These are phyloP conservation scores for Puccinia hordei DNA, from an alignment of 1,284 basidiomycete species.

Conservation along the genomic window DNA sequence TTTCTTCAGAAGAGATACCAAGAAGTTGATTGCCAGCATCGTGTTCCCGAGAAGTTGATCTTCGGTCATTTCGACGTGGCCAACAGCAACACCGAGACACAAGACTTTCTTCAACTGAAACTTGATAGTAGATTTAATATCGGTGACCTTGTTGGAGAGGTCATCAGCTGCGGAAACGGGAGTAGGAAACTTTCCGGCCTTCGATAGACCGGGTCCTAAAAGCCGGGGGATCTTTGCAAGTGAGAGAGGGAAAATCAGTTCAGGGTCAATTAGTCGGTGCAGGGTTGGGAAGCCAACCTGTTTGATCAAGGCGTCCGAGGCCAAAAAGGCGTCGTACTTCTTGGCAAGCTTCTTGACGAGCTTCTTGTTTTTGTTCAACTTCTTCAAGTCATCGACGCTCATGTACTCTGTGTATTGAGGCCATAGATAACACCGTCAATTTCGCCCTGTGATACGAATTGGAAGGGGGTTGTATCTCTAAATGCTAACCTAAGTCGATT, in stretches of 20 bases:
- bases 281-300: constrained; percentile 63
- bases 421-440: not conserved
- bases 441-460: not conserved
- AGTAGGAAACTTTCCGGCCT: constrained; percentile 99
- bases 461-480: not conserved
- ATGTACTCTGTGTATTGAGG: constrained; percentile 65
- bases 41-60: constrained; percentile 96
- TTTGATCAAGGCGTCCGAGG: constrained; percentile 98
- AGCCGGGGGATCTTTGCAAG: constrained; percentile 82
- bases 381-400: constrained; percentile 99
- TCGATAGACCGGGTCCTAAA: constrained; percentile 97
- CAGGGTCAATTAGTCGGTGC: not conserved
- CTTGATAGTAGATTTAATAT: constrained; percentile 90
- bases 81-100: constrained; percentile 97
- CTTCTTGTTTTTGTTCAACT: constrained; percentile 99
- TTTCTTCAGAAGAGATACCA: constrained; percentile 99
- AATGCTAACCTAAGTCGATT: constrained; percentile 71
- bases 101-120: constrained; percentile 99
- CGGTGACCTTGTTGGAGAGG: constrained; percentile 84
- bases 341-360: constrained; percentile 99
- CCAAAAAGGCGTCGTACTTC: constrained; percentile 99
- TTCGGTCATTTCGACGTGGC: constrained; percentile 95
- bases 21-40: constrained; percentile 99
- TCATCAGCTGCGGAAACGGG: constrained; percentile 87
- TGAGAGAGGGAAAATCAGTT: not conserved